Evolutionary conservation across 768 basidiomycete species (phyloP).

Genomic region (Auricularia sp.): DNA sequence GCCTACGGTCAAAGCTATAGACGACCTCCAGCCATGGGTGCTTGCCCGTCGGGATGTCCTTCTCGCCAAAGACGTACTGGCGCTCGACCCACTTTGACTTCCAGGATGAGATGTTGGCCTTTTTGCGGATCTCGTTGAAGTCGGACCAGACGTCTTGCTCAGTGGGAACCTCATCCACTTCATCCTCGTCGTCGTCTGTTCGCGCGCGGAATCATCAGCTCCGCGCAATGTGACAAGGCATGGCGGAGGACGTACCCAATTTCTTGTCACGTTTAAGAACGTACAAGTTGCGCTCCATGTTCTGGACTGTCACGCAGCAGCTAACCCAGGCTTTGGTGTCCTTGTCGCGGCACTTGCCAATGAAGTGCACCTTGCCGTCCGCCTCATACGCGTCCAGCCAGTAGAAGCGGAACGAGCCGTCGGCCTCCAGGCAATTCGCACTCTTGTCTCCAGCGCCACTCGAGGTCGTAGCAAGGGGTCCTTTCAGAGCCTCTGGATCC

Average conservation of each 20-base stretch:
- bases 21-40: slow-evolving; percentile 88
- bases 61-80: slow-evolving; percentile 86
- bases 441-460: slow-evolving; percentile 24
- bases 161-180: slow-evolving; percentile 59
- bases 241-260: slow-evolving; percentile 21
- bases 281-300: slow-evolving; percentile 83
- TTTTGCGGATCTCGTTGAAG: slow-evolving; percentile 68
- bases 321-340: slow-evolving; percentile 60
- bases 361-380: slow-evolving; percentile 75
- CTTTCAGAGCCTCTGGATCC: slow-evolving; percentile 49
- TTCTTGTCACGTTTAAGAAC: slow-evolving; percentile 67
- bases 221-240: neutral
- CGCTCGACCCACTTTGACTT: slow-evolving; percentile 78
- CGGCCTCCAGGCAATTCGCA: slow-evolving; percentile 61
- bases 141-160: slow-evolving; percentile 69
- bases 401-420: slow-evolving; percentile 83
- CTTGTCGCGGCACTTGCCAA: slow-evolving; percentile 86
- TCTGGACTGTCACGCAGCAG: slow-evolving; percentile 77
- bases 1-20: slow-evolving; percentile 76
- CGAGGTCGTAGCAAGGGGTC: slow-evolving; percentile 25
- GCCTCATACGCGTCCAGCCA: slow-evolving; percentile 94
- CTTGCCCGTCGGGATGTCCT: slow-evolving; percentile 70
- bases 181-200: slow-evolving; percentile 26
- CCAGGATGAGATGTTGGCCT: slow-evolving; percentile 66
- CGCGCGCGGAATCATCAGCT: neutral